Base-by-base conservation (phyloP, 139 green algal genomes). In the Monoraphidium neglectum region DNA sequence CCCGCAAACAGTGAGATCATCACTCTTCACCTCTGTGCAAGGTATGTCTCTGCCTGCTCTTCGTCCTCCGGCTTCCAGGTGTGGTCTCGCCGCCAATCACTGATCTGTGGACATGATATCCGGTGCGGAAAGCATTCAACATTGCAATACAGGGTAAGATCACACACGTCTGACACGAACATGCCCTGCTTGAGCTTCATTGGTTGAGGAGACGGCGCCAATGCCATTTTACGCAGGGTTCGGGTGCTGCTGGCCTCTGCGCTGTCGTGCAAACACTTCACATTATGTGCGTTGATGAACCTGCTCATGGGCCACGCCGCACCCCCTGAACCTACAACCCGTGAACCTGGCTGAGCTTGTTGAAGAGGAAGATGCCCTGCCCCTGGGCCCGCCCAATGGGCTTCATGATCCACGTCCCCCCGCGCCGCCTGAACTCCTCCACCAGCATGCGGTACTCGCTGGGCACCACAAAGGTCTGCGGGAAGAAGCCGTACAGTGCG, bases 391-490 rank as follows among this genome's bases (percentile, higher is more conserved):
- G 84, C 12, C 82, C 87, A 47, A 88, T 92, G 47, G 92, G 92
- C 79, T 97, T 97, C 90, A 95, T 94, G 86, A 97, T 97, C 92
- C 92, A 97, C 21, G 86, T 88, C 16, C 85, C 88, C 5, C 84
- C 83, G 62, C 77, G 83, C 71, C 78, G 78, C 72, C 86, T 87
- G 87, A 95, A 95, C 84, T 94, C 91, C 76, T 95, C 90, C 38
- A 90, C 86, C 86, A 97, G 95, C 82, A 95, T 90, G 72, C 87
- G 85, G 79, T 93, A 95, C 77, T 96, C 92, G 67, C 70, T 81
- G 23, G 89, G 88, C 64, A 93, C 77, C 26, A 91, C 86, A 70
- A 85, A 95, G 15, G 89, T 93, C 2, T 85, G 71, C 5, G 90
- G 89, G 77, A 93, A 88, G 81, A 95, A 93, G 80, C 85, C 83